Base-by-base conservation (phyloP, 2,329 filamentous ascomycete genomes). In the Hymenoscyphus albidus region DNA sequence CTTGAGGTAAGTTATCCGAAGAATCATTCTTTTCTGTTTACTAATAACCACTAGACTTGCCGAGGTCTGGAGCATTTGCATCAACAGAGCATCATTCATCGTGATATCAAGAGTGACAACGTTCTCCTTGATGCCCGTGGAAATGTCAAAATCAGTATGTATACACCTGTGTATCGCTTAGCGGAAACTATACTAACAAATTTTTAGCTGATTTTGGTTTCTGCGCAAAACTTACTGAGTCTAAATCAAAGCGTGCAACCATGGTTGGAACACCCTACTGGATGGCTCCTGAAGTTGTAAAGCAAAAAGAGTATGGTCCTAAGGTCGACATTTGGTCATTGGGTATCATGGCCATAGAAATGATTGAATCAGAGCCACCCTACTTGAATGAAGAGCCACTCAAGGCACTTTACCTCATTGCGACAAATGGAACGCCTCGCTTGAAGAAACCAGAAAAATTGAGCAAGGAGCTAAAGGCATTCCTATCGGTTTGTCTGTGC, bases 221-320 rank as follows among this genome's bases (percentile, higher is more conserved):
- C 85, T 98, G 93, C 77, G 95, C 95, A 77, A 98, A 98, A 81
- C 90, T 99, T 67, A 98, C 94, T 42, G 95, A 98, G 76, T 89
- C 93, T 69, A 96, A 96, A 80, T 95, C 87, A 72, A 98, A 99
- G 84, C 93, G 95, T 77, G 93, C 94, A 55, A 99, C 95, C 65
- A 98, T 99, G 95, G 95, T 99, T 63, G 95, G 95, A 69, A 99
- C 95, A 40, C 95, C 95, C 16, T 99, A 98, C 83, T 99, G 95
- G 95, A 99, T 99, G 95, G 95, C 95, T 9, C 95, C 95, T 44
- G 95, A 99, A 78, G 95, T 99, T 56, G 95, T 99, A 76, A 98
- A 98, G 81, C 95, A 98, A 78, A 98, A 98, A 81, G 94, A 97
- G 78, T 99, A 99, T 74, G 95, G 94, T 48, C 91, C 91, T 75